Evolutionary conservation across 2,329 filamentous ascomycete genomes (phyloP), one percentile per base, ranked within the genome.

Genomic region (Penicillium sp.): DNA sequence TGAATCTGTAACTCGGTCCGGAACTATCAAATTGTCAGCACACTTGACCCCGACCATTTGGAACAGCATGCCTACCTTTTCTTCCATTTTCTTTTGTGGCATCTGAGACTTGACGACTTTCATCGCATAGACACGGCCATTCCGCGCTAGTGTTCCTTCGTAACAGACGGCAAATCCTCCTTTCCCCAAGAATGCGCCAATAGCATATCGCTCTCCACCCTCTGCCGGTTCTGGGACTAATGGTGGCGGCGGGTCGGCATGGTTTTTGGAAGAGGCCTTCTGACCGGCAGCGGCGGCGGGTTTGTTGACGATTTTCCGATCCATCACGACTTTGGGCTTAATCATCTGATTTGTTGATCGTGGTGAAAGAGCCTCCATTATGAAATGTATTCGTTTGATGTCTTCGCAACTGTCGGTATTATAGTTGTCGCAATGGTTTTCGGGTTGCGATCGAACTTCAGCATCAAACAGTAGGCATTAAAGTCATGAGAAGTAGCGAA

Each of bases 1-100:
- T 99, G 95, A 59, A 99, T 97, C 76, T 98, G 93, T 7, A 99
- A 85, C 75, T 99, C 95, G 2, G 86, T 88, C 55, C 87, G 84
- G 73, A 89, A 89, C 85, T 88, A 52, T 10, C 49, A n/a, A 29
- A 21, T 33, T 48, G 50, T 58, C 42, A 67, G 59, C 19, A 25
- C 23, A 52, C 7, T 14, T 39, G 31, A 25, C 19, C 7, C 8
- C 21, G 4, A 10, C 5, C 26, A 10, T 4, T 9, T 1, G n/a
- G 23, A 29, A 6, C 16, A 25, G 5, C 10, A 42, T 21, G 3
- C 47, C 53, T 71, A 80, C 78, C 73, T 82, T 82, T 58, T 82
- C 80, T 55, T 78, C 76, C 78, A 81, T 80, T 62, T 82, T 81
- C 59, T 77, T 80, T 63, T 80, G 78, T 4, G 70, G 69, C 74